Evolutionary conservation across 495 filamentous ascomycete species (phyloP).

Genomic region (Parachaetomium inaequale): DNA sequence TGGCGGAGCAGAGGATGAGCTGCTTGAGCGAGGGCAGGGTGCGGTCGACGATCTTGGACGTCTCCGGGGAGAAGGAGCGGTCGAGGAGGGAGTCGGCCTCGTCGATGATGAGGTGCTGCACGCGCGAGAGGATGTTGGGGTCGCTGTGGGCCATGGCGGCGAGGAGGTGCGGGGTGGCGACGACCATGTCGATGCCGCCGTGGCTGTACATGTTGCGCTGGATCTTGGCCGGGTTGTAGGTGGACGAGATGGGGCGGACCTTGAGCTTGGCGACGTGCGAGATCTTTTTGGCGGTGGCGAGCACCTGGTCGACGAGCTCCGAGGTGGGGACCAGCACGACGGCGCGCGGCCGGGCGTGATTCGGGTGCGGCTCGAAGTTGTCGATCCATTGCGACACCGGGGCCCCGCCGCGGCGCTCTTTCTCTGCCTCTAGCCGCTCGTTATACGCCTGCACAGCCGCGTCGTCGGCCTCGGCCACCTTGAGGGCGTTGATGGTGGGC

Average conservation of each 20-base stretch:
- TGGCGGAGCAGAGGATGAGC: conserved; percentile 93
- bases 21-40: conserved; percentile 73
- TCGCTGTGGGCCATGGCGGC: conserved; percentile 78
- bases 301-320: conserved; percentile 88
- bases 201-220: conserved; percentile 78
- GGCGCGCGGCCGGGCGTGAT: conserved; percentile 71
- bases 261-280: conserved; percentile 81
- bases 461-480: conserved; percentile 67
- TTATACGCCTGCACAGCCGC: conserved; percentile 50
- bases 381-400: conserved; percentile 44
- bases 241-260: conserved; percentile 72
- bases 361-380: conserved; percentile 61
- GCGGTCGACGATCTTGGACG: conserved; percentile 74
- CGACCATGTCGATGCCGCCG: conserved; percentile 75
- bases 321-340: conserved; percentile 91
- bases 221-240: conserved; percentile 71
- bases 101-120: conserved; percentile 82
- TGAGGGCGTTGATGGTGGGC: conserved; percentile 77
- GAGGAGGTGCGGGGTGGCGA: conserved; percentile 86
- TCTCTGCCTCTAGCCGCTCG: conserved; percentile 44
- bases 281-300: conserved; percentile 69
- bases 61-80: conserved; percentile 80
- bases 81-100: conserved; percentile 96
- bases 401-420: conserved; percentile 47
- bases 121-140: conserved; percentile 82